Evolutionary conservation across 108 stramenopile species (phyloP).

Genomic region (Schizochytrium sp.): DNA sequence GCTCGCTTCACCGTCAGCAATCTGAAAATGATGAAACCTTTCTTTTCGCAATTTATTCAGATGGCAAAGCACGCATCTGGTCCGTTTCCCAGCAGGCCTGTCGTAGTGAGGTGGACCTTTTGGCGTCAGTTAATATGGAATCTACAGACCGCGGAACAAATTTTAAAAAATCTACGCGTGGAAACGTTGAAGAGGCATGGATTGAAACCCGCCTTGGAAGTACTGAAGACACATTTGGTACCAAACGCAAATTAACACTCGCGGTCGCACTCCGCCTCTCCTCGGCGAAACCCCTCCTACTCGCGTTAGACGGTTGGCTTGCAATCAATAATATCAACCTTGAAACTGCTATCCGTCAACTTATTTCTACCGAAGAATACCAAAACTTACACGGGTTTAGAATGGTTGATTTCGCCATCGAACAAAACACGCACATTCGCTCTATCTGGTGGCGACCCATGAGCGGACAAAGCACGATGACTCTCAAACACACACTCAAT

Average conservation of each 20-base stretch:
- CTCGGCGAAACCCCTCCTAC: conserved; percentile 2
- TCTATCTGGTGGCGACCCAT: conserved; percentile 49
- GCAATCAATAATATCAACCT: conserved; percentile 22
- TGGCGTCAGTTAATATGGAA: background rate
- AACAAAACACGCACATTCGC: background rate
- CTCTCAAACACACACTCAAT: background rate
- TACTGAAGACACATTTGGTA: background rate
- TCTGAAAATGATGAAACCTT: conserved; percentile 34
- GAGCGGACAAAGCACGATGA: conserved; percentile 41
- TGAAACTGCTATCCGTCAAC: background rate
- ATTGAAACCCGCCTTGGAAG: background rate
- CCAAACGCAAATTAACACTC: conserved; percentile 19
- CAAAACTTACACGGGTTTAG: background rate
- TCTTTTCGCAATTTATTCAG: conserved; percentile 38
- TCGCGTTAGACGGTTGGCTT: background rate
- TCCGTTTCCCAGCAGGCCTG: conserved; percentile 20
- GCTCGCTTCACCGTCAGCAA: background rate
- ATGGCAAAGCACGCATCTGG: conserved; percentile 47
- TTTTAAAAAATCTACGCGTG: background rate
- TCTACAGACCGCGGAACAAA: background rate
- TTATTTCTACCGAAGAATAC: background rate
- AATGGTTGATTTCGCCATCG: background rate
- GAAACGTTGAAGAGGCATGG: conserved; percentile 33
- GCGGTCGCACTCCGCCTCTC: conserved; percentile 6
- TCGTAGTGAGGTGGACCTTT: conserved; percentile 33